Evolutionary conservation across 148 eudicot species (phyloP).

Genomic region (Camellia japonica): DNA sequence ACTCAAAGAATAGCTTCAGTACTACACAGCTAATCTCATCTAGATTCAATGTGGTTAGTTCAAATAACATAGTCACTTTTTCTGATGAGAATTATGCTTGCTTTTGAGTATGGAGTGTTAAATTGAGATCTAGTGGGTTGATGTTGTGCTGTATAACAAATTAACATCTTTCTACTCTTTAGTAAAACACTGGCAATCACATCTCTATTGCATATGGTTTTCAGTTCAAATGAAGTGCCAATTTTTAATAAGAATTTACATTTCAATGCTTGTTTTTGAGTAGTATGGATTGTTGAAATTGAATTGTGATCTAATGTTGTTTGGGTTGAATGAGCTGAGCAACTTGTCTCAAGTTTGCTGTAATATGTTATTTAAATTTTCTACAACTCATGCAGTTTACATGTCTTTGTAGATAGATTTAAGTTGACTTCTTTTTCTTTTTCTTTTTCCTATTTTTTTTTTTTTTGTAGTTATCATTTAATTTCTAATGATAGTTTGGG

Average conservation of each 20-base stretch:
- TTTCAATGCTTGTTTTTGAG: neutral
- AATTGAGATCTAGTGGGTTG: neutral
- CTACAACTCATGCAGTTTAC: neutral
- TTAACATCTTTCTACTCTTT: neutral
- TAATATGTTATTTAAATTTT: neutral
- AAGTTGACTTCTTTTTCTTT: neutral
- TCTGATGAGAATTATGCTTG: neutral
- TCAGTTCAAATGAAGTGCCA: neutral
- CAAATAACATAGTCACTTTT: neutral
- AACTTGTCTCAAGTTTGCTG: neutral
- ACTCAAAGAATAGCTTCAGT: neutral
- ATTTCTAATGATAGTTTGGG: neutral
- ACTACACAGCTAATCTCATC: neutral
- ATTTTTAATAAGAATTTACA: neutral
- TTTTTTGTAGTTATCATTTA: neutral
- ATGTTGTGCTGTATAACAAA: neutral
- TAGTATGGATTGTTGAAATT: neutral
- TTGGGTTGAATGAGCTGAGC: neutral
- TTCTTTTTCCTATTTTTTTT: too few species aligned
- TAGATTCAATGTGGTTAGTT: neutral
- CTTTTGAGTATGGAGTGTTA: neutral
- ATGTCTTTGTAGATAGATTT: neutral
- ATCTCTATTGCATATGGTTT: slow-evolving; percentile 5
- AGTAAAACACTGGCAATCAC: neutral
- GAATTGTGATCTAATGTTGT: neutral